Evolutionary conservation across 192 early-diverging fungal genomes (phyloP).

Genomic region (Mortierella alpina): DNA sequence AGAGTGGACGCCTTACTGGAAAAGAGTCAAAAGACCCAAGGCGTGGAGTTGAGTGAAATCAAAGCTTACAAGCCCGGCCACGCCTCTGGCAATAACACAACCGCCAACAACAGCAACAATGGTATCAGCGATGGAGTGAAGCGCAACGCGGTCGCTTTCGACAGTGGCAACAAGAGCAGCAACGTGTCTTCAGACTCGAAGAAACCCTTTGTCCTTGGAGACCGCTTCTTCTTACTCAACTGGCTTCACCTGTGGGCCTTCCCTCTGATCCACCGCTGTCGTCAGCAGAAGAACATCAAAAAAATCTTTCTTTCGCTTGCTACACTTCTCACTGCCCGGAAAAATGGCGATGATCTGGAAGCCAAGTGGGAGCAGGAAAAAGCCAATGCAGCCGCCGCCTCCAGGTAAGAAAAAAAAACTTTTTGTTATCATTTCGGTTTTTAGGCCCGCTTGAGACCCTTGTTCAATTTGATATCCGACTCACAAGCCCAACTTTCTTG

Average conservation of each 20-base stretch:
- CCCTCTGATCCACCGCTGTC: slow-evolving; percentile 24
- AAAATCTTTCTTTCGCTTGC: slow-evolving; percentile 25
- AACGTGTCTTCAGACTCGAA: neutral
- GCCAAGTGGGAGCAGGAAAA: slow-evolving; percentile 22
- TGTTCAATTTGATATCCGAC: neutral
- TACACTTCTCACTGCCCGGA: slow-evolving; percentile 10
- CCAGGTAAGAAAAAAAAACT: slow-evolving; percentile 15
- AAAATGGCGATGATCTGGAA: slow-evolving; percentile 36
- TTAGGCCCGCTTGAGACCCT: neutral
- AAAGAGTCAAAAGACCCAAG: too few species aligned
- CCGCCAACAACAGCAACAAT: neutral
- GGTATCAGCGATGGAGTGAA: too few species aligned
- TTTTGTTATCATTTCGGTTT: neutral
- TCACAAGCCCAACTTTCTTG: neutral
- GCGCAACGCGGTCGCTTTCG: too few species aligned
- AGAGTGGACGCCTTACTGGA: too few species aligned
- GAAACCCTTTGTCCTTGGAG: slow-evolving; percentile 28
- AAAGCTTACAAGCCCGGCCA: too few species aligned
- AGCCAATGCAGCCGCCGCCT: slow-evolving; percentile 6
- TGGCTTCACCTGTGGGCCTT: slow-evolving; percentile 43
- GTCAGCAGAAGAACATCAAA: slow-evolving; percentile 18
- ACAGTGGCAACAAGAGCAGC: neutral
- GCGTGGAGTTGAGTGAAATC: too few species aligned
- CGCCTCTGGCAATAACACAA: too few species aligned
- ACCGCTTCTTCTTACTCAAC: slow-evolving; percentile 25